These are phyloP conservation scores for Pestalotiopsis sp. DNA, from an alignment of 2,329 filamentous ascomycete genomes.

Conservation along the genomic window DNA sequence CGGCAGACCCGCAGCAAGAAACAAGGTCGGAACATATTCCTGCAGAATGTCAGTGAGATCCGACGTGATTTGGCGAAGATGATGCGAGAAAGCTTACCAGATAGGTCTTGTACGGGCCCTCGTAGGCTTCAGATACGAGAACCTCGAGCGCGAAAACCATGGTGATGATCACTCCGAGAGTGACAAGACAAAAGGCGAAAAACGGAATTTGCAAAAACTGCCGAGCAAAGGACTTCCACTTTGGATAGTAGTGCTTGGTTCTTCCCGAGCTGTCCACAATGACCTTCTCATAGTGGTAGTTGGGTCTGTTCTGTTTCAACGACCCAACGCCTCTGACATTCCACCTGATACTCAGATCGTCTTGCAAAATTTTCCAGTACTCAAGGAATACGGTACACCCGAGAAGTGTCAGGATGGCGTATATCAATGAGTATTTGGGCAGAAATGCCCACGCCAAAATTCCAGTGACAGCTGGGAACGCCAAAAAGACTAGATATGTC, in stretches of 20 bases:
- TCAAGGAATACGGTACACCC: conserved; percentile 78
- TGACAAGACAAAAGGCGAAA: conserved; percentile 57
- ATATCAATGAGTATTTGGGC: conserved; percentile 70
- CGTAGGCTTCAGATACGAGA: conserved; percentile 74
- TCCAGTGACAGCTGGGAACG: conserved; percentile 71
- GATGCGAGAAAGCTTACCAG: conserved; percentile 47
- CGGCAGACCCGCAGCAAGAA: conserved; percentile 69
- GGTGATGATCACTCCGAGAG: conserved; percentile 68
- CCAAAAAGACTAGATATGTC: conserved; percentile 71
- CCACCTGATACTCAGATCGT: conserved; percentile 74
- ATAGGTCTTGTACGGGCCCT: conserved; percentile 67
- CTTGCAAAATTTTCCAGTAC: conserved; percentile 78
- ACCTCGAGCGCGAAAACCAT: conserved; percentile 74
- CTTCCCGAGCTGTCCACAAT: conserved; percentile 67
- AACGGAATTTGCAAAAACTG: conserved; percentile 74
- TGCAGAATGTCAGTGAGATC: conserved; percentile 28
- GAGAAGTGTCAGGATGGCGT: conserved; percentile 66
- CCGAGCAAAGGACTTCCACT: conserved; percentile 63
- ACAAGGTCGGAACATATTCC: conserved; percentile 73
- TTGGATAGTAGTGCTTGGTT: conserved; percentile 62
- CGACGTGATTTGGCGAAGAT: conserved; percentile 10
- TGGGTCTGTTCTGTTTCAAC: conserved; percentile 66
- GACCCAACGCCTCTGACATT: conserved; percentile 68
- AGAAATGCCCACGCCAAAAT: conserved; percentile 69
- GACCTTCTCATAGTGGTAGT: conserved; percentile 66